phyloP scores from a whole-genome alignment of 306 rosid species.

The Fagus sylvatica region DNA sequence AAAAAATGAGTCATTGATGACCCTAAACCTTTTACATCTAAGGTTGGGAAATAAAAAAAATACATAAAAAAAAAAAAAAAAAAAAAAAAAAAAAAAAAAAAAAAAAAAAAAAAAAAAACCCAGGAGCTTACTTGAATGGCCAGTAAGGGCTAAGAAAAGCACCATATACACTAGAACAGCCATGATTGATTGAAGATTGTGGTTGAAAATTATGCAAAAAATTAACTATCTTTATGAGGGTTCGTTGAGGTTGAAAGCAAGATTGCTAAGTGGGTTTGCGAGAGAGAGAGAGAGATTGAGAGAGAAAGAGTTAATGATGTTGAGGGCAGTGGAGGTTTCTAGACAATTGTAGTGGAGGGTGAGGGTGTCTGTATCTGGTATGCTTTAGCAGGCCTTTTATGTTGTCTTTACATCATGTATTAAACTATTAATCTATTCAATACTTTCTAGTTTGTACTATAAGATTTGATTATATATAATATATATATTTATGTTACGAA shows the following conservation, averaged over 20 bases:
- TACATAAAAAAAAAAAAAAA: too few species aligned
- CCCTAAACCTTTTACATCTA: not conserved
- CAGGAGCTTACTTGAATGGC: constrained; percentile 74
- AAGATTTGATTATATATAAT: too few species aligned
- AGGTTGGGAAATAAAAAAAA: too few species aligned
- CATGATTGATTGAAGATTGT: constrained; percentile 49
- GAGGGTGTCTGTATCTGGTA: constrained; percentile 25
- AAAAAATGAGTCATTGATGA: not conserved
- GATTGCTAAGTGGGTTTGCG: not conserved
- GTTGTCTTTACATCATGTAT: constrained; percentile 7
- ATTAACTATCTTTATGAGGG: constrained; percentile 2
- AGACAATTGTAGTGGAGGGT: constrained; percentile 35
- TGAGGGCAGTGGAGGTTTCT: constrained; percentile 32
- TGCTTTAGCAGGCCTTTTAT: constrained; percentile 29
- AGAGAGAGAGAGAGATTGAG: constrained; percentile 10
- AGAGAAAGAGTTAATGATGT: not conserved
- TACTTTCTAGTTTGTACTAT: not conserved
- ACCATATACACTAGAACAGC: constrained; percentile 47
- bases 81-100: not conserved
- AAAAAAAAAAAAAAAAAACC: not conserved
- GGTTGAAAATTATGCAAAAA: constrained; percentile 10
- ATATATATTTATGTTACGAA: not conserved
- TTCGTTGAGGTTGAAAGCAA: constrained; percentile 15
- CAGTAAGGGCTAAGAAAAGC: constrained; percentile 56
- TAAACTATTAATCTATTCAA: not conserved